These are phyloP conservation scores for Darksidea phi DNA, from an alignment of 495 filamentous ascomycete species.

Conservation along the genomic window DNA sequence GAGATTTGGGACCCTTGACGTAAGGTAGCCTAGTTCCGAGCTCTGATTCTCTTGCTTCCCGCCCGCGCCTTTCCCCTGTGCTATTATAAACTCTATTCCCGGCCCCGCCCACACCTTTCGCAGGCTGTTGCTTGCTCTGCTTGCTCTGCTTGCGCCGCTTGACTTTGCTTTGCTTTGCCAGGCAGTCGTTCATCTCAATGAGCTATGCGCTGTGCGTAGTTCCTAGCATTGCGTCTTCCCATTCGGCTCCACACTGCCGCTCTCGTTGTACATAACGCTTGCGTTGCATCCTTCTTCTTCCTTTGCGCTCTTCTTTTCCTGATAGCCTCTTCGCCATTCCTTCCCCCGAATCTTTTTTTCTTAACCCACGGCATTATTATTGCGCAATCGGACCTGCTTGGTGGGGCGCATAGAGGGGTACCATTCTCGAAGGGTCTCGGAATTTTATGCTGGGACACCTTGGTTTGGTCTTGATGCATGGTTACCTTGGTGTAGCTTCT, in stretches of 20 bases:
- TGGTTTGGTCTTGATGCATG: neutral
- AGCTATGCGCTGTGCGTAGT: slow-evolving; percentile 26
- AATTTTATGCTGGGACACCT: neutral
- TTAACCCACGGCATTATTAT: neutral
- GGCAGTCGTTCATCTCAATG: slow-evolving; percentile 23
- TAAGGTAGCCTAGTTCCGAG: neutral
- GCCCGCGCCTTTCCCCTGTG: neutral
- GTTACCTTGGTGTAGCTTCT: neutral
- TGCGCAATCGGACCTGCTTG: neutral
- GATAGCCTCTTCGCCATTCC: slow-evolving; percentile 17
- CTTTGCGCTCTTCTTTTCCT: slow-evolving; percentile 9
- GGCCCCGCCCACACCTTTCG: slow-evolving; percentile 12
- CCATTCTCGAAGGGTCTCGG: neutral
- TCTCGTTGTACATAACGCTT: slow-evolving; percentile 16
- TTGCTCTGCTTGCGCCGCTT: neutral
- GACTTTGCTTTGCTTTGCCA: too few relatives aligned
- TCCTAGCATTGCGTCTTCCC: neutral
- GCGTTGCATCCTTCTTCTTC: slow-evolving; percentile 30
- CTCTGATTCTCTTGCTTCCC: slow-evolving; percentile 14
- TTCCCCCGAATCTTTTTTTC: slow-evolving; percentile 13
- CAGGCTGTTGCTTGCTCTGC: neutral
- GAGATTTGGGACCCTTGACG: too few relatives aligned
- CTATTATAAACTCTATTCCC: slow-evolving; percentile 33
- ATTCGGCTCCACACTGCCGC: slow-evolving; percentile 10
- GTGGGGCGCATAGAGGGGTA: neutral